Base-by-base conservation (phyloP, 768 basidiomycete genomes). In the Leucocoprinus sp. region DNA sequence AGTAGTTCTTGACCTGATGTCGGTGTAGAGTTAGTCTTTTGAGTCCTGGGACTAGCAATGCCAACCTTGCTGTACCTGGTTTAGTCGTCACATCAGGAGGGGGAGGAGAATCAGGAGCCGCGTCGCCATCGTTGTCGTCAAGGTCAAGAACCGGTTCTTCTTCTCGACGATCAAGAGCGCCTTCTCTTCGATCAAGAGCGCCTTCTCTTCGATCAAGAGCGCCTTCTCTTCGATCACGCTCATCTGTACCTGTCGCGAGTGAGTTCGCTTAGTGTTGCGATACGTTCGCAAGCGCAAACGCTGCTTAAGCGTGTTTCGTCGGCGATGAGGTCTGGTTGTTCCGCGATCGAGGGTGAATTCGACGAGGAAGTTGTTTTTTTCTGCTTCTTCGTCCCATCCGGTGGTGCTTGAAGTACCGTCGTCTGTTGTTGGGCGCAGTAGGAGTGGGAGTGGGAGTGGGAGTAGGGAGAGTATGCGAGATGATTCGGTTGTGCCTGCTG, bases 241-340 rank as follows among this genome's bases (percentile, higher is more conserved):
- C 33, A 52, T 23, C 52, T 45, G 42, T 40, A 29, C 18, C 42
- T 15, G 18, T 75, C 65, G 42, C 68, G 68, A 35, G 68, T 69
- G 0, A 69, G 63, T 14, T 72, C 75, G n/a, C 56, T 68, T 21
- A 62, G 65, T n/a, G 66, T 60, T 28, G 64, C 66, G 28, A 73
- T 77, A 28, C 73, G 85, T 14, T 76, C 76, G 26, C 68, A 80
- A 5, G 66, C 83, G 3, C 81, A 84, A 57, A 80, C 79, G 3
- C 55, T 87, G 46, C 75, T 88, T 48, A 81, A 84, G 49, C 71
- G 72, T 40, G 66, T 84, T 7, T 46, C 44, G 27, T 72, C 73
- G 1, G 72, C 75, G 3, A 81, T 15, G 29, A 50, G n/a, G 36
- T 45, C 57, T 26, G 12, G 26, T 21, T 4, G 18, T 19, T 4